Conservation (phyloP, 176 grass and related monocot species). For the Carex scoparia region DNA sequence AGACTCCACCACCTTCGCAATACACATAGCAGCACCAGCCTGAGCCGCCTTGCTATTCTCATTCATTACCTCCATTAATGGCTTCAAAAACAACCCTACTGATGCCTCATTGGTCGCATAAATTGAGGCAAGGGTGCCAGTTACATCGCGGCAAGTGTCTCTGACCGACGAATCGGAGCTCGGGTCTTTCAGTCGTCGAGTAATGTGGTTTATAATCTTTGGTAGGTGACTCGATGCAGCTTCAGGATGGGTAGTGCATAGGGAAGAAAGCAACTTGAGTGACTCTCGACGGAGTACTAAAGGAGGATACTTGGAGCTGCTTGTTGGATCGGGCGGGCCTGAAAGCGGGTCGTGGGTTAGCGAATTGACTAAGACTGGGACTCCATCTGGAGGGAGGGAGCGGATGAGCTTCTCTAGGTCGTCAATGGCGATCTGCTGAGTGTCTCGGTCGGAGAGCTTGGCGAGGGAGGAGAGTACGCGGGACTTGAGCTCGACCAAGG, state of each 20-base stretch:
- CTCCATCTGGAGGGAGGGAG: constrained; percentile 54
- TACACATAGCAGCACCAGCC: constrained; percentile 68
- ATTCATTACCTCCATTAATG: constrained; percentile 82
- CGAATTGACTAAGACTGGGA: constrained; percentile 78
- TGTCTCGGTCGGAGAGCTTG: constrained; percentile 93
- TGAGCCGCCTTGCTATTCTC: constrained; percentile 89
- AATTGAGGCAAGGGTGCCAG: constrained; percentile 53
- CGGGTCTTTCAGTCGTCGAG: constrained; percentile 71
- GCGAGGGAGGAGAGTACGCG: constrained; percentile 59
- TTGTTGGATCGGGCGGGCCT: constrained; percentile 36
- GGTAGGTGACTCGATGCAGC: constrained; percentile 51
- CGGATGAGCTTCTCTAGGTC: constrained; percentile 86
- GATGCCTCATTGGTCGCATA: constrained; percentile 49
- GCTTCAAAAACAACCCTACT: constrained; percentile 69
- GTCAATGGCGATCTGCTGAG: constrained; percentile 86
- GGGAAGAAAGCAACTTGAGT: constrained; percentile 53
- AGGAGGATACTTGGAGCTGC: constrained; percentile 21
- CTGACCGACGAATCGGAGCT: constrained; percentile 69
- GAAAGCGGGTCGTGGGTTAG: constrained; percentile 46
- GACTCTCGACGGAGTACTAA: constrained; percentile 50
- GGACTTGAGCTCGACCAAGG: constrained; percentile 90
- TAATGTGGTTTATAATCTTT: constrained; percentile 69
- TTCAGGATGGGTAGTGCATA: constrained; percentile 60
- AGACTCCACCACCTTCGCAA: constrained; percentile 78
- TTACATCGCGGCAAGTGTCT: constrained; percentile 65